Evolutionary conservation across 225 moss, liverwort and hornwort species (phyloP).

Genomic region (Climacium dendroides): DNA sequence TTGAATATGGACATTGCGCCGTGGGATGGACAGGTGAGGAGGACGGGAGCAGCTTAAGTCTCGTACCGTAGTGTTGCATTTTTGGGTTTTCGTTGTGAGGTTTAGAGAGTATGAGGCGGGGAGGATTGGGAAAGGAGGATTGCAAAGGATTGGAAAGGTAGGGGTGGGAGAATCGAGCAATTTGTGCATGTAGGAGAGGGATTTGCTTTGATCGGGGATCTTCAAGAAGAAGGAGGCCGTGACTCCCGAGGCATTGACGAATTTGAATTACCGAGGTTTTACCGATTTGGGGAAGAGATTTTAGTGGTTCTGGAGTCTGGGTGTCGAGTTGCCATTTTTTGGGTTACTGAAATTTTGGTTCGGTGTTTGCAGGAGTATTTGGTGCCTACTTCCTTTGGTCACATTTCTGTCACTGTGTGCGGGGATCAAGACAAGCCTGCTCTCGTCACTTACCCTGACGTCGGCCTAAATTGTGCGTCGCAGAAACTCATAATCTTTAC

Average conservation of each 20-base stretch:
- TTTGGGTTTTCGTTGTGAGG: not conserved
- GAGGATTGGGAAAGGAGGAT: not conserved
- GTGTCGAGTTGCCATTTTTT: not conserved
- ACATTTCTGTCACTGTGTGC: slow-evolving; percentile 72
- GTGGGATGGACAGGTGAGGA: slow-evolving; percentile 88
- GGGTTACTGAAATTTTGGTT: not conserved
- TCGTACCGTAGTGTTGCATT: not conserved
- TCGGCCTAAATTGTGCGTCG: slow-evolving; percentile 78
- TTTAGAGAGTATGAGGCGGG: not conserved
- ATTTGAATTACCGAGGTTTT: not conserved
- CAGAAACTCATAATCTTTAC: not conserved
- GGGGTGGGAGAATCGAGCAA: not conserved
- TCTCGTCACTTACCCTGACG: slow-evolving; percentile 83
- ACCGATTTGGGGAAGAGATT: not conserved
- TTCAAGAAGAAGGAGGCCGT: not conserved
- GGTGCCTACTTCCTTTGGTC: slow-evolving; percentile 81
- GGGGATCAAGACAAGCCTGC: slow-evolving; percentile 94
- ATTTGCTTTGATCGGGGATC: not conserved
- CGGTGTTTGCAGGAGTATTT: slow-evolving; percentile 52
- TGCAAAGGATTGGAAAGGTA: not conserved
- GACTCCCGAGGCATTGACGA: not conserved
- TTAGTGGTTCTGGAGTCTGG: not conserved
- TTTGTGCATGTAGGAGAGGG: not conserved
- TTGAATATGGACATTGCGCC: slow-evolving; percentile 76
- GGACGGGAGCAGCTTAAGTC: not conserved